A percentile compares a stretch with the other conserved stretches of the same genome.
These are phyloP conservation scores for Alopecurus myosuroides DNA, from an alignment of 176 grass and related monocot genomes.

Conservation along the genomic window DNA sequence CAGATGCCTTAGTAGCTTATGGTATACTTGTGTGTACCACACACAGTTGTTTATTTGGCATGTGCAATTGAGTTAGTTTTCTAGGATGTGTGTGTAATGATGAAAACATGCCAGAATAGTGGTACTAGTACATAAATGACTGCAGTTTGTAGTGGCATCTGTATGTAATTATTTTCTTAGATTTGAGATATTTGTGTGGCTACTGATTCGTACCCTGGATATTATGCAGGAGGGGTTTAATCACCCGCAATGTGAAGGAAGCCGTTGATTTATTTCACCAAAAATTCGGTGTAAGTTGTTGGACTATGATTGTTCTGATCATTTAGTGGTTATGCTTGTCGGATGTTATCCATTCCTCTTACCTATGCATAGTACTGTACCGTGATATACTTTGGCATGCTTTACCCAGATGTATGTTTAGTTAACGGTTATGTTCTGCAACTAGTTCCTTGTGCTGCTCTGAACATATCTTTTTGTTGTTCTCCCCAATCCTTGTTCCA, in stretches of 20 bases:
- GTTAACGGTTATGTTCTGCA: not conserved
- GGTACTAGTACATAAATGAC: not conserved
- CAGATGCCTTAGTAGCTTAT: not conserved
- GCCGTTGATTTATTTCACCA: slow-evolving; percentile 92
- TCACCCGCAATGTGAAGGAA: slow-evolving; percentile 87
- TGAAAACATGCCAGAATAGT: not conserved
- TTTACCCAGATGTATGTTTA: not conserved
- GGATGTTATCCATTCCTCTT: not conserved
- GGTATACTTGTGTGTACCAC: not conserved
- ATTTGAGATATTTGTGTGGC: not conserved
- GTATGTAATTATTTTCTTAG: not conserved
- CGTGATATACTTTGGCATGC: not conserved
- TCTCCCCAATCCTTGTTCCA: not conserved
- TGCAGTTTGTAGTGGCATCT: not conserved
- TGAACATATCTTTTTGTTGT: not conserved
- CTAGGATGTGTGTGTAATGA: not conserved
- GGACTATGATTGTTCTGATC: not conserved
- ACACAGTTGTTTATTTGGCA: not conserved
- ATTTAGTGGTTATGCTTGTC: not conserved
- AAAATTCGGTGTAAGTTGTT: slow-evolving; percentile 79
- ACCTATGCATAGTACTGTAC: not conserved
- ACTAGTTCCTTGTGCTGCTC: not conserved
- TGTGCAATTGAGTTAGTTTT: not conserved
- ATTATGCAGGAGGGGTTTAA: slow-evolving; percentile 84
- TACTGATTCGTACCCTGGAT: not conserved